A percentile compares a stretch with the other conserved stretches of the same genome.
Evolutionary conservation across 2,329 filamentous ascomycete species (phyloP).

Genomic region (Penicillium vulpinum): DNA sequence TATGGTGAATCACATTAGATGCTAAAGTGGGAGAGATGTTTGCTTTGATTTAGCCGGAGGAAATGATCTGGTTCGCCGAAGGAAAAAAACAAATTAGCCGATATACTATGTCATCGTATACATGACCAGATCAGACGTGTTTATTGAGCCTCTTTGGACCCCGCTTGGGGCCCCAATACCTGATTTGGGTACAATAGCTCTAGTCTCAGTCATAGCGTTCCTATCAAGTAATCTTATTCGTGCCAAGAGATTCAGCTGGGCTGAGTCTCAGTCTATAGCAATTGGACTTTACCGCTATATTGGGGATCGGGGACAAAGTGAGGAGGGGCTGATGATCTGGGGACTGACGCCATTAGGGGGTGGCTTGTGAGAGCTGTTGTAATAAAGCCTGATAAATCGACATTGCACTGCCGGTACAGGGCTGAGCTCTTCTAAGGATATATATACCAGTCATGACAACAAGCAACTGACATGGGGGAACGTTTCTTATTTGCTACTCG

Average conservation of each 20-base stretch:
- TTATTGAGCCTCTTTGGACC: conserved; percentile 2
- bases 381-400: background rate
- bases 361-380: background rate
- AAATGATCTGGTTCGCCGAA: background rate
- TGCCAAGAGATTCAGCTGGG: background rate
- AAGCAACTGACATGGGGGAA: background rate
- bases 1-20: background rate
- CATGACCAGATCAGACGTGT: background rate
- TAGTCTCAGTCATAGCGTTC: background rate
- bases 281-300: conserved; percentile 7
- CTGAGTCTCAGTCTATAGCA: background rate
- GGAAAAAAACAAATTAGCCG: background rate
- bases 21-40: background rate
- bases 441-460: background rate
- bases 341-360: background rate
- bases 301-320: background rate
- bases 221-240: background rate
- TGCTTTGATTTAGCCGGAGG: background rate
- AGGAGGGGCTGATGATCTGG: background rate
- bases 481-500: background rate
- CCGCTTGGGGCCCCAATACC: background rate
- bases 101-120: conserved; percentile 1
- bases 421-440: background rate
- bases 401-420: background rate
- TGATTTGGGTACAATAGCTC: background rate